phyloP scores from a whole-genome alignment of 176 grass and related monocot genomes.

The maize (Zea mays) region DNA sequence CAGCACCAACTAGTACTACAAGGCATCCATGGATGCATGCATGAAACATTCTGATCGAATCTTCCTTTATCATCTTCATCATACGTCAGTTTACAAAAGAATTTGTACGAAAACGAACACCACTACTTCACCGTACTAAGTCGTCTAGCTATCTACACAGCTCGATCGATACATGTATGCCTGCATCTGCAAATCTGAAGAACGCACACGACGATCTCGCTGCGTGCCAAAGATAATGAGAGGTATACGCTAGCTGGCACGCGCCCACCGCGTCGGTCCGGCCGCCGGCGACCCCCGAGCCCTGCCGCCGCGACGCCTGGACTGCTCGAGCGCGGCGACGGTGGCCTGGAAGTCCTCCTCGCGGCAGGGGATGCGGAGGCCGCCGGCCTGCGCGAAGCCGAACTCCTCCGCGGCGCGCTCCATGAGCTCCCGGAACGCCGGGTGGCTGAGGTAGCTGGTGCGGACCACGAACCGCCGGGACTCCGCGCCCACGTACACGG shows the following conservation, averaged over 20 bases:
- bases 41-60: too few species aligned
- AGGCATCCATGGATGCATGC: not conserved
- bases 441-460: constrained; percentile 45
- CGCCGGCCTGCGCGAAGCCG: constrained; percentile 50
- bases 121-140: not conserved
- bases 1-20: too few species aligned
- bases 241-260: not conserved
- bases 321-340: constrained; percentile 6
- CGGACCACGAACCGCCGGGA: constrained; percentile 55
- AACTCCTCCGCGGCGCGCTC: constrained; percentile 64
- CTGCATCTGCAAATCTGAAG: not conserved
- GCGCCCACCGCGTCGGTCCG: not conserved
- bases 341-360: constrained; percentile 54
- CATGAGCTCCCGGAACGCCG: constrained; percentile 49
- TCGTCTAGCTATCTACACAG: not conserved
- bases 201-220: not conserved
- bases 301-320: not conserved
- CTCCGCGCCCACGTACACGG: constrained; percentile 61
- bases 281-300: not conserved
- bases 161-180: not conserved
- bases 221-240: not conserved
- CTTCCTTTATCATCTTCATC: too few species aligned
- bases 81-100: too few species aligned
- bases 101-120: too few species aligned
- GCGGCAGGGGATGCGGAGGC: constrained; percentile 46